Percentiles rank a stretch among this genome's conserved stretches.
phyloP scores from a whole-genome alignment of 176 grass and related monocot genomes.

The Phragmites australis region DNA sequence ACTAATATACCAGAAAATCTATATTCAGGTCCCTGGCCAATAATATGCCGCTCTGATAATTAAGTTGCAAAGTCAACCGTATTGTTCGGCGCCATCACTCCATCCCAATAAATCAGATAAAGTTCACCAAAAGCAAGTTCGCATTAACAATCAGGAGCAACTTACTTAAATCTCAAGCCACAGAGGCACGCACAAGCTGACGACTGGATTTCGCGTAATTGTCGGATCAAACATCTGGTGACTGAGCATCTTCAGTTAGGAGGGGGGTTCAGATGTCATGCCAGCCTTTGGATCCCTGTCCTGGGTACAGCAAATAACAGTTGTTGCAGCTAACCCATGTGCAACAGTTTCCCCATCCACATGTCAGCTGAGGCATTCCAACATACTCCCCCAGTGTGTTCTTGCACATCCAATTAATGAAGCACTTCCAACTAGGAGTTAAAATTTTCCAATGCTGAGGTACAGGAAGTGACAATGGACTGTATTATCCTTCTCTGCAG shows the following conservation, averaged over 20 bases:
- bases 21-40: background rate
- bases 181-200: background rate
- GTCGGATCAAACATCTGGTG: constrained; percentile 23
- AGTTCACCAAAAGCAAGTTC: constrained; percentile 17
- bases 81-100: background rate
- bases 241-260: constrained; percentile 4
- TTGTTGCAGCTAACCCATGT: constrained; percentile 17
- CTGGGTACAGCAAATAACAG: background rate
- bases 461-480: constrained; percentile 64
- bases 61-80: background rate
- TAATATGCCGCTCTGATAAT: background rate
- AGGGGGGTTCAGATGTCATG: background rate
- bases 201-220: background rate
- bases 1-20: background rate
- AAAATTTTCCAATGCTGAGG: constrained; percentile 49
- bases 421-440: constrained; percentile 36
- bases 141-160: constrained; percentile 24
- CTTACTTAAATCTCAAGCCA: constrained; percentile 40
- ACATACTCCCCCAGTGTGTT: background rate
- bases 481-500: constrained; percentile 69
- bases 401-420: background rate
- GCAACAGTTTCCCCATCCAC: constrained; percentile 14
- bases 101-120: too few relatives aligned
- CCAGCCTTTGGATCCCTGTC: constrained; percentile 14
- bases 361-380: constrained; percentile 7